Percentiles rank a stretch among this genome's conserved stretches.
Conservation (phyloP, 2,329 filamentous ascomycete genomes). For the Escovopsis sp. region DNA sequence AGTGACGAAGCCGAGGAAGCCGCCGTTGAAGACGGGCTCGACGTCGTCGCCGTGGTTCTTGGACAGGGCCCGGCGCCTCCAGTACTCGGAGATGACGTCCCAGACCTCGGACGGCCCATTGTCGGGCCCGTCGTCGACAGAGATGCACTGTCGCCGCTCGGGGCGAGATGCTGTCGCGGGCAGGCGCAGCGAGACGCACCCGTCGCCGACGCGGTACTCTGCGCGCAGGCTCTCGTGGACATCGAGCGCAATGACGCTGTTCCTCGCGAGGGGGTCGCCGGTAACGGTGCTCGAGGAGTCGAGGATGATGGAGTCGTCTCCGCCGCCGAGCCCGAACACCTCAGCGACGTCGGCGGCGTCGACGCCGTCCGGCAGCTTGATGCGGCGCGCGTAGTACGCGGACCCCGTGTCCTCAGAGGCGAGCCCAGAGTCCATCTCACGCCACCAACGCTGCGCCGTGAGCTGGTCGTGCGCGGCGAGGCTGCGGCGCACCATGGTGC, state of each 20-base stretch:
- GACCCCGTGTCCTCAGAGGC: slow-evolving; percentile 15
- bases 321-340: slow-evolving; percentile 22
- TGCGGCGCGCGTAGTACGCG: slow-evolving; percentile 23
- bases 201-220: slow-evolving; percentile 39
- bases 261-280: slow-evolving; percentile 31
- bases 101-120: slow-evolving; percentile 26
- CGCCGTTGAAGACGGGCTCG: slow-evolving; percentile 54
- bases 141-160: slow-evolving; percentile 14
- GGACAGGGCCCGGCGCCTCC: slow-evolving; percentile 14
- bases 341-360: slow-evolving; percentile 41
- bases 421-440: slow-evolving; percentile 12
- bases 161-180: slow-evolving; percentile 8
- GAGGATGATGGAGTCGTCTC: slow-evolving; percentile 36
- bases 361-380: slow-evolving; percentile 29
- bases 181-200: slow-evolving; percentile 17
- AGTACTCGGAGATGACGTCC: slow-evolving; percentile 34
- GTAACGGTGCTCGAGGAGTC: slow-evolving; percentile 42
- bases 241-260: slow-evolving; percentile 59
- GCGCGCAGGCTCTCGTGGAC: slow-evolving; percentile 39
- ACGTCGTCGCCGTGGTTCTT: slow-evolving; percentile 3
- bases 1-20: slow-evolving; percentile 70
- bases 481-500: slow-evolving; percentile 3
- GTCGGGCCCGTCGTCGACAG: slow-evolving; percentile 11
- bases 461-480: slow-evolving; percentile 9
- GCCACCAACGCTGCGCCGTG: slow-evolving; percentile 10